Conservation (phyloP, 441 rosid genomes). For the Monsonia emarginata region DNA sequence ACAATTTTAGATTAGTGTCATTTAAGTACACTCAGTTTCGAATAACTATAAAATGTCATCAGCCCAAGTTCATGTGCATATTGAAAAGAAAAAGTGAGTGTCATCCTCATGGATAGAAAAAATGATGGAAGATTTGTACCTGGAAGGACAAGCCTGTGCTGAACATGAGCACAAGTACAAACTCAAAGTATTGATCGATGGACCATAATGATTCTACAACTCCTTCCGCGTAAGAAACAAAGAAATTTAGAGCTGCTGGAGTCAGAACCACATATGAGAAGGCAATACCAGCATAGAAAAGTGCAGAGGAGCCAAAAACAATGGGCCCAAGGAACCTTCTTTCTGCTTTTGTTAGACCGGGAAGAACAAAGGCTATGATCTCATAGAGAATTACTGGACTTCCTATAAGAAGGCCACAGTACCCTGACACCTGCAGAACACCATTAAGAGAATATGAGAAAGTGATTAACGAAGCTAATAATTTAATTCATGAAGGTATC, state of each 20-base stretch:
- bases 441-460: neutral
- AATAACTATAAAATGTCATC: neutral
- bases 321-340: conserved; percentile 88
- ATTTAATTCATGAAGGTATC: too few species aligned
- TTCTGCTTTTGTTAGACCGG: conserved; percentile 78
- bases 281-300: conserved; percentile 69
- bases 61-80: neutral
- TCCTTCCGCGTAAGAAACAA: conserved; percentile 85
- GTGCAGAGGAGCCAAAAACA: conserved; percentile 77
- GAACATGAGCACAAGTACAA: conserved; percentile 93
- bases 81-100: neutral
- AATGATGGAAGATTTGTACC: conserved; percentile 32
- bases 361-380: conserved; percentile 91
- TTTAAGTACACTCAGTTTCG: neutral
- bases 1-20: too few species aligned
- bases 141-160: conserved; percentile 96
- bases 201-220: conserved; percentile 93
- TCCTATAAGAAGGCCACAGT: conserved; percentile 85
- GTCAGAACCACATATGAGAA: conserved; percentile 75
- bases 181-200: conserved; percentile 93
- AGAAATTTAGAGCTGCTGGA: conserved; percentile 92
- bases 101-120: neutral
- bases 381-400: conserved; percentile 84
- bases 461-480: neutral
- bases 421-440: conserved; percentile 75